phyloP scores from a whole-genome alignment of 805 yeast species.

The Candida taoyuanica region DNA sequence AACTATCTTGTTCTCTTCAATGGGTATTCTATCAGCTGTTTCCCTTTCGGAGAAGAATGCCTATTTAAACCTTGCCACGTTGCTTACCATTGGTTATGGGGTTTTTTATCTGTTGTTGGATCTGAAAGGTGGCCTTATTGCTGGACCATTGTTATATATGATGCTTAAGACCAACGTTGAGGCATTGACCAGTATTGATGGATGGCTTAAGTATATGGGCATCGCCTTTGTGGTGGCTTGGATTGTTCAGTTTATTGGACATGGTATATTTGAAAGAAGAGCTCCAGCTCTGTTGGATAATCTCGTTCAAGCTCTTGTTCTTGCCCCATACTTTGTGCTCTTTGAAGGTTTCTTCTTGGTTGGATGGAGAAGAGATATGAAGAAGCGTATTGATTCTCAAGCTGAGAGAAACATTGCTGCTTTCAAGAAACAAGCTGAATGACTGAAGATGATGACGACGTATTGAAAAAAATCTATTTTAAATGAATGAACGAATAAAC shows the following conservation, averaged over 20 bases:
- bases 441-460: not conserved
- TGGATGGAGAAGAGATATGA: slow-evolving; percentile 56
- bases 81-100: slow-evolving; percentile 44
- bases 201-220: slow-evolving; percentile 16
- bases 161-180: slow-evolving; percentile 24
- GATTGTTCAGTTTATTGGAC: slow-evolving; percentile 86
- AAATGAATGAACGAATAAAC: not conserved
- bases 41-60: slow-evolving; percentile 16
- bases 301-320: slow-evolving; percentile 74
- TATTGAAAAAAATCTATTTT: not conserved
- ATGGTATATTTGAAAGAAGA: slow-evolving; percentile 71
- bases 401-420: slow-evolving; percentile 30
- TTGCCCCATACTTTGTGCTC: slow-evolving; percentile 87
- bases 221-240: slow-evolving; percentile 54
- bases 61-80: slow-evolving; percentile 42
- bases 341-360: slow-evolving; percentile 67
- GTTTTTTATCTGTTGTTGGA: slow-evolving; percentile 59
- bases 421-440: slow-evolving; percentile 14
- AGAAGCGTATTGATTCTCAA: slow-evolving; percentile 28
- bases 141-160: slow-evolving; percentile 36
- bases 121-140: slow-evolving; percentile 40
- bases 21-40: slow-evolving; percentile 35
- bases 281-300: slow-evolving; percentile 88
- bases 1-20: slow-evolving; percentile 53
- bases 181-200: slow-evolving; percentile 18